A percentile compares a stretch with the other conserved stretches of the same genome.
phyloP scores from a whole-genome alignment of 192 early-diverging fungal species.

The Physocladia obscura region DNA sequence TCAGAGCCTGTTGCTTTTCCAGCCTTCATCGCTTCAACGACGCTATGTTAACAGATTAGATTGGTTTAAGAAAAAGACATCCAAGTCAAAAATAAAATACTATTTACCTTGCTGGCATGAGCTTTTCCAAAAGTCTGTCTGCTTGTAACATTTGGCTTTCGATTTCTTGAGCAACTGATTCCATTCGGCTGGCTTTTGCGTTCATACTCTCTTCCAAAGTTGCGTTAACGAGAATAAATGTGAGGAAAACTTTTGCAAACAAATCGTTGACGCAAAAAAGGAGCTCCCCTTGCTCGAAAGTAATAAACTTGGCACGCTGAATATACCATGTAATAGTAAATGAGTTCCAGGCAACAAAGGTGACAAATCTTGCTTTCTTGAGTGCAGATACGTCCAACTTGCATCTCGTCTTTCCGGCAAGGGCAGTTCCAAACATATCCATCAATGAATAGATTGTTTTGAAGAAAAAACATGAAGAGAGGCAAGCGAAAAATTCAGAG shows the following conservation, averaged over 20 bases:
- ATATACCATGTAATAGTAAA: conserved; percentile 14
- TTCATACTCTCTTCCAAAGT: conserved; percentile 43
- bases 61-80: neutral
- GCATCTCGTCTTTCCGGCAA: conserved; percentile 28
- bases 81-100: neutral
- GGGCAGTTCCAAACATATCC: conserved; percentile 27
- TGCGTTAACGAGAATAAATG: conserved; percentile 41
- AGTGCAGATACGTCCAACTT: conserved; percentile 18
- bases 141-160: conserved; percentile 31
- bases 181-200: conserved; percentile 30
- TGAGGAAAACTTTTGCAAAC: conserved; percentile 43
- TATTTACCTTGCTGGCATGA: conserved; percentile 33
- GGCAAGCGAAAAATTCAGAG: conserved; percentile 15
- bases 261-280: conserved; percentile 33
- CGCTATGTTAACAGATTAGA: neutral
- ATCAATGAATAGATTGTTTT: conserved; percentile 20
- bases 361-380: neutral
- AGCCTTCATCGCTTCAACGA: conserved; percentile 39
- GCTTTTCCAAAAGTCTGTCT: conserved; percentile 32
- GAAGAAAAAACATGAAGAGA: conserved; percentile 19
- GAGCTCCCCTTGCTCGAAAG: conserved; percentile 29
- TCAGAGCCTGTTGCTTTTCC: conserved; percentile 37
- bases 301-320: conserved; percentile 19
- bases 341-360: conserved; percentile 6
- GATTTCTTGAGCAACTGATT: conserved; percentile 30